Percentiles rank a stretch among this genome's conserved stretches.
These are phyloP conservation scores for Tubosaeta brunneosetosa DNA, from an alignment of 768 basidiomycete genomes.

Conservation along the genomic window DNA sequence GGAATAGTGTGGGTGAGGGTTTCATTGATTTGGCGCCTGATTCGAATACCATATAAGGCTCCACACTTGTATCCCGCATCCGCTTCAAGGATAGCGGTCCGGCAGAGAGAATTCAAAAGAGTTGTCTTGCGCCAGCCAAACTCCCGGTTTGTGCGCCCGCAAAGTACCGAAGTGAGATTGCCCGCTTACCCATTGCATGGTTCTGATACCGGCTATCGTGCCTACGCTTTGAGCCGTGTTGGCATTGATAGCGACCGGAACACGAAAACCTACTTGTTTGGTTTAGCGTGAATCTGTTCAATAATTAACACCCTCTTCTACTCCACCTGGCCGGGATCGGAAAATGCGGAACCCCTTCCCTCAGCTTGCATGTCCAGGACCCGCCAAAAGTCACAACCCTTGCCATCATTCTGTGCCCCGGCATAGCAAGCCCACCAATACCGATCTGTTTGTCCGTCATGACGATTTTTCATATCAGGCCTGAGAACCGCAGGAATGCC, in stretches of 20 bases:
- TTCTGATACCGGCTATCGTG: not conserved
- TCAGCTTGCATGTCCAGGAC: slow-evolving; percentile 67
- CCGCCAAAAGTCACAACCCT: slow-evolving; percentile 74
- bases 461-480: slow-evolving; percentile 74
- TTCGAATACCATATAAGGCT: not conserved
- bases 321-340: slow-evolving; percentile 12
- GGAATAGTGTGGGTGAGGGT: not conserved
- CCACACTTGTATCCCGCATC: not conserved
- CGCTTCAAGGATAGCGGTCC: not conserved
- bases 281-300: not conserved
- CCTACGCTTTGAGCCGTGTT: not conserved
- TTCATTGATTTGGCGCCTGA: not conserved
- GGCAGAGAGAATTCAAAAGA: not conserved
- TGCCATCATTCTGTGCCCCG: slow-evolving; percentile 79
- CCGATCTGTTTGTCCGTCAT: slow-evolving; percentile 46
- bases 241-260: not conserved
- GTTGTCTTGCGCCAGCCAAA: not conserved
- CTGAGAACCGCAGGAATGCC: slow-evolving; percentile 64
- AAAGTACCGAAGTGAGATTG: not conserved
- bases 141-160: not conserved
- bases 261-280: slow-evolving; percentile 1
- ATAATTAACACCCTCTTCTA: not conserved
- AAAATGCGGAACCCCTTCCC: slow-evolving; percentile 50
- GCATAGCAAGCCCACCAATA: slow-evolving; percentile 81
- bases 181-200: not conserved